Evolutionary conservation across 495 filamentous ascomycete species (phyloP).

Genomic region (Neurospora sp.): DNA sequence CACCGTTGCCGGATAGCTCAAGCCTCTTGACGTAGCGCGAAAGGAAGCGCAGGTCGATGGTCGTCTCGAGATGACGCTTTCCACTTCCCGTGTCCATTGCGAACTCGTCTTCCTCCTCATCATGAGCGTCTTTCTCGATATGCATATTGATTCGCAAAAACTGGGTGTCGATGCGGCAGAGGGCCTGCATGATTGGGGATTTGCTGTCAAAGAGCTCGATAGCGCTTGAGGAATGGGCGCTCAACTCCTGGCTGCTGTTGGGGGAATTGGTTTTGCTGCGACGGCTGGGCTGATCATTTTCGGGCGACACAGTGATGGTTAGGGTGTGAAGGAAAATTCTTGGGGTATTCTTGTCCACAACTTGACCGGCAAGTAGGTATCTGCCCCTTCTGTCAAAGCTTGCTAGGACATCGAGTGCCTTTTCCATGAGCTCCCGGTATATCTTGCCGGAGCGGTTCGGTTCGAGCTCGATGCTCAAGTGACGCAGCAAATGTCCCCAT

Average conservation of each 20-base stretch:
- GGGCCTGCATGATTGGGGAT: slow-evolving; percentile 3
- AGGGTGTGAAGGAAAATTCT: slow-evolving; percentile 24
- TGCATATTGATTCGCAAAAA: slow-evolving; percentile 19
- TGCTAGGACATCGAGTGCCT: slow-evolving; percentile 11
- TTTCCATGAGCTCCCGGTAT: slow-evolving; percentile 14
- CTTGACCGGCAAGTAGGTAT: neutral
- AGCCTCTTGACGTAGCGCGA: slow-evolving; percentile 4
- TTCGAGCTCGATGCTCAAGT: slow-evolving; percentile 27
- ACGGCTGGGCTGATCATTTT: neutral
- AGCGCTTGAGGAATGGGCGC: neutral
- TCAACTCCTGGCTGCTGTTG: neutral
- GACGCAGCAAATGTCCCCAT: slow-evolving; percentile 29
- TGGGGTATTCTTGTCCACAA: neutral
- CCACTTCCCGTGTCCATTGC: neutral
- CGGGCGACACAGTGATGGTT: slow-evolving; percentile 16
- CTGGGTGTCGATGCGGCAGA: slow-evolving; percentile 12
- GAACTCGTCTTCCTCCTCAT: neutral
- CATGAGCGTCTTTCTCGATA: slow-evolving; percentile 3
- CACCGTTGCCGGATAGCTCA: neutral
- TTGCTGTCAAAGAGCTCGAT: slow-evolving; percentile 13
- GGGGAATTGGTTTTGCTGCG: neutral
- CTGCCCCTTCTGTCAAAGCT: neutral
- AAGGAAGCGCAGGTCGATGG: slow-evolving; percentile 17
- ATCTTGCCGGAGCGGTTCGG: slow-evolving; percentile 15
- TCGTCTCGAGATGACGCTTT: slow-evolving; percentile 17